These are phyloP conservation scores for Cladorrhinum samala DNA, from an alignment of 495 filamentous ascomycete species.

Conservation along the genomic window DNA sequence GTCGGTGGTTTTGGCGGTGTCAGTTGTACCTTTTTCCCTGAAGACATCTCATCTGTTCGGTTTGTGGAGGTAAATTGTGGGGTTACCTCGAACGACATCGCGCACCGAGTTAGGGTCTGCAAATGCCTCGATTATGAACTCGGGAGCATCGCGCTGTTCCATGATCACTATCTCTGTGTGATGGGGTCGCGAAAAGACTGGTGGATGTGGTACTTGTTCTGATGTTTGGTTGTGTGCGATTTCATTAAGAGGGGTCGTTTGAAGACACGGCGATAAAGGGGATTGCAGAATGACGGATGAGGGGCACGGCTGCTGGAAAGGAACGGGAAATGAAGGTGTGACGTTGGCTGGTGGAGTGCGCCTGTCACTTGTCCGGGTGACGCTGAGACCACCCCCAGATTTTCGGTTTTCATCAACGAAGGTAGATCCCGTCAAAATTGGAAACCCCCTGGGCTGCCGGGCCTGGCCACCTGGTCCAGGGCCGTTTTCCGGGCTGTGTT, in stretches of 20 bases:
- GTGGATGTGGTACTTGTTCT: background rate
- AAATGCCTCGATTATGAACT: conserved; percentile 80
- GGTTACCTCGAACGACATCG: conserved; percentile 84
- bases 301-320: background rate
- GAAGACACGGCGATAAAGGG: background rate
- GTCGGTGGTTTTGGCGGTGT: no score
- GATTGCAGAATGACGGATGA: background rate
- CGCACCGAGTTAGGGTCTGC: conserved; percentile 75
- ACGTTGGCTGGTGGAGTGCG: background rate
- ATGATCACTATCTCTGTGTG: conserved; percentile 26
- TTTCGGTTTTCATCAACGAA: background rate
- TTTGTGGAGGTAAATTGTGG: conserved; percentile 7
- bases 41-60: no score
- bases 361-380: background rate
- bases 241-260: background rate
- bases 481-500: no score
- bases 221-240: background rate
- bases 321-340: background rate
- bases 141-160: conserved; percentile 58
- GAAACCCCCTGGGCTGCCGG: no score
- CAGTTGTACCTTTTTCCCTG: no score
- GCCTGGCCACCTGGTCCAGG: no score
- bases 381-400: background rate
- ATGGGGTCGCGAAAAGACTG: background rate
- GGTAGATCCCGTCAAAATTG: background rate